phyloP scores from a whole-genome alignment of 2,329 filamentous ascomycete genomes.

The Cephalotrichum gorgonifer region DNA sequence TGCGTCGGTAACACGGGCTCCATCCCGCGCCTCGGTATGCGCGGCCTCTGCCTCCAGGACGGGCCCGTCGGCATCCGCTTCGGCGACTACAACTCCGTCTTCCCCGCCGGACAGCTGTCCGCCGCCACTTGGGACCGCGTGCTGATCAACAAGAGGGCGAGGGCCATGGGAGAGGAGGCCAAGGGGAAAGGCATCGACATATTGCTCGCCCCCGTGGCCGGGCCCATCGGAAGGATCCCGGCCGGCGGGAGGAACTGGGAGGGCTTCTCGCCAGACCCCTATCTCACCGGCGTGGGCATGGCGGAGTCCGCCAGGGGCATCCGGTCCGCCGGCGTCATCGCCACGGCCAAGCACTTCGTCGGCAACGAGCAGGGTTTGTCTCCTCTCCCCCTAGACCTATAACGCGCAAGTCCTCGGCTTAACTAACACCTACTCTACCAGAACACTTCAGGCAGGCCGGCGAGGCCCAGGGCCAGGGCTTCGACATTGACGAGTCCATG shows the following conservation, averaged over 20 bases:
- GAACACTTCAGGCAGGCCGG: constrained; percentile 61
- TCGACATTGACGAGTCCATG: constrained; percentile 48
- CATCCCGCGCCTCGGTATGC: constrained; percentile 59
- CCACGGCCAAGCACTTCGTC: constrained; percentile 70
- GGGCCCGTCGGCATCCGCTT: constrained; percentile 71
- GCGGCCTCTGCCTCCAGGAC: constrained; percentile 76
- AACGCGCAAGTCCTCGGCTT: background rate
- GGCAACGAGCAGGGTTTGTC: constrained; percentile 54
- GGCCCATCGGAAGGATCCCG: constrained; percentile 35
- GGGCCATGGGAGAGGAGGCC: constrained; percentile 48
- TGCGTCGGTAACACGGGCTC: constrained; percentile 71
- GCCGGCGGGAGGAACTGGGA: constrained; percentile 53
- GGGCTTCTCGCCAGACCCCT: constrained; percentile 60
- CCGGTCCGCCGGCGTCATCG: constrained; percentile 71
- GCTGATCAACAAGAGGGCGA: constrained; percentile 46
- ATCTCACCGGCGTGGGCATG: constrained; percentile 62
- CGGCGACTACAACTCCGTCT: constrained; percentile 71
- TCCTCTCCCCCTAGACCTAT: no score
- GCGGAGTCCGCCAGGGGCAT: constrained; percentile 68
- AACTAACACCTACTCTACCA: constrained; percentile 7
- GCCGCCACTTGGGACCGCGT: constrained; percentile 74
- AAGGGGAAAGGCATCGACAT: constrained; percentile 69
- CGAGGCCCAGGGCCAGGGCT: constrained; percentile 43
- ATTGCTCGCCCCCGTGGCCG: constrained; percentile 43
- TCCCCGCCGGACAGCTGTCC: constrained; percentile 66